phyloP scores from a whole-genome alignment of 257 asterid genomes.

The Cynanchum wilfordii region DNA sequence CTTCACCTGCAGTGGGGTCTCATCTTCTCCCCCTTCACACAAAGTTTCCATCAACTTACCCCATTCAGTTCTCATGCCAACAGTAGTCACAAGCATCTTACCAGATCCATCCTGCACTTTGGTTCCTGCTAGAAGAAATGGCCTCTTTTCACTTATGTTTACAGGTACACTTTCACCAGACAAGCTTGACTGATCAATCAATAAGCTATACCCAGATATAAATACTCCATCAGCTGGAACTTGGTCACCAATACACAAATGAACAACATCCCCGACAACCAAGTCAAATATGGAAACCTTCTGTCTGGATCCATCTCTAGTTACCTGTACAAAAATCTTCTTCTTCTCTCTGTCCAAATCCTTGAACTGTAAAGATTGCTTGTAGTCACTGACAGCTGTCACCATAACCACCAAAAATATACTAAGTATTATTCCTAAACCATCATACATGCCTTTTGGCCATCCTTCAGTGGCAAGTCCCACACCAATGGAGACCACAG shows the following conservation, averaged over 20 bases:
- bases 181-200: conserved; percentile 91
- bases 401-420: conserved; percentile 81
- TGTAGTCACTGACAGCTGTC: conserved; percentile 90
- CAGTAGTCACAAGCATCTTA: conserved; percentile 91
- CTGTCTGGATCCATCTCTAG: conserved; percentile 74
- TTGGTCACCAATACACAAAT: conserved; percentile 65
- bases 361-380: conserved; percentile 89
- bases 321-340: conserved; percentile 78
- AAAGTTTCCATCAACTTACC: conserved; percentile 95
- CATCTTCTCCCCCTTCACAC: conserved; percentile 93
- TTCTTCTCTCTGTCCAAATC: conserved; percentile 98
- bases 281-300: conserved; percentile 76
- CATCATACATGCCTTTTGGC: conserved; percentile 94
- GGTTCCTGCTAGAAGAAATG: conserved; percentile 78
- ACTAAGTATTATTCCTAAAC: conserved; percentile 81
- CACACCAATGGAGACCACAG: conserved; percentile 84
- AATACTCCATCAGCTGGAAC: conserved; percentile 93
- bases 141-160: conserved; percentile 59
- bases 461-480: conserved; percentile 98
- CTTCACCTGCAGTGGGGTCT: conserved; percentile 97
- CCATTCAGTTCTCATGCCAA: conserved; percentile 99
- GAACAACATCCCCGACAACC: conserved; percentile 90
- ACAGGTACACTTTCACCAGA: conserved; percentile 95
- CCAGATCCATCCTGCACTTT: conserved; percentile 91
- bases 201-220: conserved; percentile 68